Evolutionary conservation across 768 basidiomycete genomes (phyloP).

Genomic region (Pleurotus ostreatus): DNA sequence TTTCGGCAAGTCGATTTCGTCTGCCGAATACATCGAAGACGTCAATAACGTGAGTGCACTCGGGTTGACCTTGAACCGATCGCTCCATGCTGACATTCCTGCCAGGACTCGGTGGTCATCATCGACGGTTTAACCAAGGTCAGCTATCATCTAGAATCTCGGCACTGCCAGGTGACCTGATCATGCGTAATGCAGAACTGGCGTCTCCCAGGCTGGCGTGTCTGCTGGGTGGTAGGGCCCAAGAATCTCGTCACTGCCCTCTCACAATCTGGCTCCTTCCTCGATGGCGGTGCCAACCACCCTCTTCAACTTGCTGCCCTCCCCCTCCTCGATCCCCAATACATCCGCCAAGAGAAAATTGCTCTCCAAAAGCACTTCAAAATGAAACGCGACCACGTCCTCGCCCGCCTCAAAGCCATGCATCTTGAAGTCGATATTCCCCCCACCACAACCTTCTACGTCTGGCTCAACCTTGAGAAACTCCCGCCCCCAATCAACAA

Average conservation of each 20-base stretch:
- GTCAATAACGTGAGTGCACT: constrained; percentile 58
- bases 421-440: constrained; percentile 75
- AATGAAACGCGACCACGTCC: constrained; percentile 85
- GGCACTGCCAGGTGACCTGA: neutral
- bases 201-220: constrained; percentile 92
- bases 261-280: constrained; percentile 90
- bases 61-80: too few relatives aligned
- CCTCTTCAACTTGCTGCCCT: constrained; percentile 89
- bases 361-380: constrained; percentile 91
- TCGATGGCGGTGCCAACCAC: constrained; percentile 94
- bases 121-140: constrained; percentile 94
- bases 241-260: constrained; percentile 85
- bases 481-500: constrained; percentile 84
- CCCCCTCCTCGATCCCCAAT: constrained; percentile 69
- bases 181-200: constrained; percentile 60
- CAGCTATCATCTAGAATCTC: neutral
- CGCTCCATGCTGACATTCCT: neutral
- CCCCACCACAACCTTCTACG: constrained; percentile 85
- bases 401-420: constrained; percentile 73
- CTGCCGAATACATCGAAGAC: constrained; percentile 80
- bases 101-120: constrained; percentile 73
- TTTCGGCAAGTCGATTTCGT: constrained; percentile 74
- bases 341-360: constrained; percentile 68
- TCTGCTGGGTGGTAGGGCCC: constrained; percentile 92
- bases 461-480: constrained; percentile 85